These are phyloP conservation scores for Cyclostephanos tholiformis DNA, from an alignment of 108 stramenopile species.

Conservation along the genomic window DNA sequence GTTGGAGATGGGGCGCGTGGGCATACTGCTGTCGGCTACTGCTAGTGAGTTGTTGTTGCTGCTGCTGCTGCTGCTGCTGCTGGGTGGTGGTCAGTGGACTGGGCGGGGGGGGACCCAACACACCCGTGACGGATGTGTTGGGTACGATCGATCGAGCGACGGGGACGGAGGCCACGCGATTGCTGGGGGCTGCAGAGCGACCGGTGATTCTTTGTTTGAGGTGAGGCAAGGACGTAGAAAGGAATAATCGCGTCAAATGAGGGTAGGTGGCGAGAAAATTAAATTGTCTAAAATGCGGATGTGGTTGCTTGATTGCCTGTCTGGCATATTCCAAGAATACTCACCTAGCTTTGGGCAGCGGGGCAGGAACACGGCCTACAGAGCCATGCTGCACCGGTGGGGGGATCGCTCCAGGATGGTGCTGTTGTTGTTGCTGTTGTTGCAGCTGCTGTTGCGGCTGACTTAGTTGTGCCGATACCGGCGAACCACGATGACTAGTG, in stretches of 20 bases:
- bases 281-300: not conserved
- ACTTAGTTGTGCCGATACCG: not conserved
- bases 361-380: slow-evolving; percentile 24
- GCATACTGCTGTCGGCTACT: slow-evolving; percentile 10
- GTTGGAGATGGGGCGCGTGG: slow-evolving; percentile 5
- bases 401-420: slow-evolving; percentile 11
- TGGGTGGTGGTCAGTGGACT: slow-evolving; percentile 7
- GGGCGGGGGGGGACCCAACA: slow-evolving; percentile 5
- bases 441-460: not conserved
- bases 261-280: not conserved
- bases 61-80: slow-evolving; percentile 12
- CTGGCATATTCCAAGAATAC: not conserved
- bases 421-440: slow-evolving; percentile 13
- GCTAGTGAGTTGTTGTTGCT: slow-evolving; percentile 10
- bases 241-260: not conserved
- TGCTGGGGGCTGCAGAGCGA: slow-evolving; percentile 27
- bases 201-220: slow-evolving; percentile 6
- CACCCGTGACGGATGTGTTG: not conserved
- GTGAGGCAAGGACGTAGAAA: not conserved
- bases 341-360: slow-evolving; percentile 29
- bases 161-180: slow-evolving; percentile 33
- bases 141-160: not conserved
- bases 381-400: not conserved
- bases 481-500: slow-evolving; percentile 11
- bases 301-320: not conserved